phyloP scores from a whole-genome alignment of 371 early-diverging fungal genomes.

The Rhizopus sp. region DNA sequence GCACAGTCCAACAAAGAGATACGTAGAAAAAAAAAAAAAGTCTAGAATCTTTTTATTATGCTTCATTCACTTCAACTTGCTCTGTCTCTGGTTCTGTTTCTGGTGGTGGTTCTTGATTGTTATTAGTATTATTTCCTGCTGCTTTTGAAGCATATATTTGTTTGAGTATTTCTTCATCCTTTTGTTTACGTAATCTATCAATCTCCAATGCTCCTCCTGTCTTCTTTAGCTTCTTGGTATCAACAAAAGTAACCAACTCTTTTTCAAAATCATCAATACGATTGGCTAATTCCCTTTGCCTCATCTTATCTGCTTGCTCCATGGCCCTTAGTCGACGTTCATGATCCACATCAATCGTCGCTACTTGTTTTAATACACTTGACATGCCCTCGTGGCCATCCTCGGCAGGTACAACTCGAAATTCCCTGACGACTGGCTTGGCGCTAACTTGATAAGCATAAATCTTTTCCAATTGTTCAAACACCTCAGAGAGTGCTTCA shows the following conservation, averaged over 20 bases:
- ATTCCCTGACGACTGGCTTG: conserved; percentile 43
- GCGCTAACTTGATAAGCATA: conserved; percentile 58
- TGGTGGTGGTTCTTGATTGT: neutral
- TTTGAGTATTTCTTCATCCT: conserved; percentile 63
- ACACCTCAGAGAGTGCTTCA: conserved; percentile 60
- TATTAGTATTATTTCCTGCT: conserved; percentile 4
- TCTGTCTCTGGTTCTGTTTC: conserved; percentile 2
- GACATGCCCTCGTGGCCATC: conserved; percentile 61
- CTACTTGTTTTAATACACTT: conserved; percentile 72
- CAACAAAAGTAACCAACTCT: conserved; percentile 70
- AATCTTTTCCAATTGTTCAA: conserved; percentile 68
- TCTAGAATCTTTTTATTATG: neutral
- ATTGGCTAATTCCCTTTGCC: conserved; percentile 69
- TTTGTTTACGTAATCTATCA: conserved; percentile 68
- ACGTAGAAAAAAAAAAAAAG: neutral
- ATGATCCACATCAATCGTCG: conserved; percentile 71
- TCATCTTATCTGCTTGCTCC: conserved; percentile 70
- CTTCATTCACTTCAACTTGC: neutral
- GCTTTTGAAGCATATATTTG: conserved; percentile 50
- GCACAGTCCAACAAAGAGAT: conserved; percentile 1
- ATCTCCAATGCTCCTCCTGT: conserved; percentile 77
- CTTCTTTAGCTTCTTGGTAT: conserved; percentile 61
- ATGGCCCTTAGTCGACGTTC: conserved; percentile 71
- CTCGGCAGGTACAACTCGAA: conserved; percentile 63
- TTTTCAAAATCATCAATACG: conserved; percentile 74